A percentile compares a stretch with the other conserved stretches of the same genome.
These are phyloP conservation scores for Laguncularia racemosa DNA, from an alignment of 345 rosid species.

Conservation along the genomic window DNA sequence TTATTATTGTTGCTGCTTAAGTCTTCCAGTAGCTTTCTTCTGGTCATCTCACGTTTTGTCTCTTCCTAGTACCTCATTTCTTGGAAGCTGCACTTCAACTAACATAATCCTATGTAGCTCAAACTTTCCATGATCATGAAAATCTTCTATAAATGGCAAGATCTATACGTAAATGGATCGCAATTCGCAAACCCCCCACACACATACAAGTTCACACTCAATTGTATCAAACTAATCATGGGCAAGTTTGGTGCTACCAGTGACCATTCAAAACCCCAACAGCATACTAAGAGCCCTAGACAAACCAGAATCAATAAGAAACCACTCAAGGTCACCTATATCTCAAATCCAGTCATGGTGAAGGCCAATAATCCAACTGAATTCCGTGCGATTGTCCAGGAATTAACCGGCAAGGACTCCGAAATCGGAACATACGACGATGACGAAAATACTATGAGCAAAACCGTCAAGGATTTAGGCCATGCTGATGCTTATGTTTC, in stretches of 20 bases:
- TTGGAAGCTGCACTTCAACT: conserved; percentile 10
- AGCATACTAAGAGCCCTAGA: conserved; percentile 6
- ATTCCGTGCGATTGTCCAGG: conserved; percentile 43
- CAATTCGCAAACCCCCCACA: no score
- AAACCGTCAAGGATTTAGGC: no score
- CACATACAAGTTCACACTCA: no score
- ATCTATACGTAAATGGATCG: no score
- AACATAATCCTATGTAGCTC: neutral
- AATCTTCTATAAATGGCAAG: no score
- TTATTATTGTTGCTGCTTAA: no score
- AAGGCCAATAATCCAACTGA: conserved; percentile 28
- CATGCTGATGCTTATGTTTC: no score
- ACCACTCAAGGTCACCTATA: conserved; percentile 40
- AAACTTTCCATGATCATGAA: neutral
- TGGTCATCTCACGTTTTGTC: conserved; percentile 15
- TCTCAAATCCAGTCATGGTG: conserved; percentile 39
- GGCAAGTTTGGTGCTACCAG: conserved; percentile 6
- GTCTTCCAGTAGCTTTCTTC: neutral
- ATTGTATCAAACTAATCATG: conserved; percentile 7
- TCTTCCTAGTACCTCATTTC: conserved; percentile 7
- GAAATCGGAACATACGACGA: neutral
- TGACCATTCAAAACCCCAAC: conserved; percentile 1
- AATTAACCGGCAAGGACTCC: conserved; percentile 39
- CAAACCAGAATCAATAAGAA: conserved; percentile 16
- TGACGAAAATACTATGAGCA: no score